These are phyloP conservation scores for Cupressus sempervirens DNA, from an alignment of 75 land plant genomes.

Conservation along the genomic window DNA sequence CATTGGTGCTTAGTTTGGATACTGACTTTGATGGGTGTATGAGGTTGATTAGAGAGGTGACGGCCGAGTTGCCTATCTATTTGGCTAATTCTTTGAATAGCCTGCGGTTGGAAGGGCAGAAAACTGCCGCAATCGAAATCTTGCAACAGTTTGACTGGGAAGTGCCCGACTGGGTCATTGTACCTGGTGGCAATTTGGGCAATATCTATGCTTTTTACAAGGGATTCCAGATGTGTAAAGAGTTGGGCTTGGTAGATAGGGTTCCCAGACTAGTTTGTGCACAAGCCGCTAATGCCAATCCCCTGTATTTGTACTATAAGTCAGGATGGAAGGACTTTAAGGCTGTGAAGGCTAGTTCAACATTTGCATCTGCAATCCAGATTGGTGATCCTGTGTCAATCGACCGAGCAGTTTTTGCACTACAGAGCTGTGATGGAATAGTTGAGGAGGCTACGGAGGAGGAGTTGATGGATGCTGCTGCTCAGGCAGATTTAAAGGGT, in stretches of 20 bases:
- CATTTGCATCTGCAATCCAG: conserved; percentile 91
- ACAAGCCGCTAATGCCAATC: conserved; percentile 92
- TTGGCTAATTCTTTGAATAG: conserved; percentile 81
- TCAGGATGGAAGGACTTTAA: conserved; percentile 75
- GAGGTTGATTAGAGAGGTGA: conserved; percentile 85
- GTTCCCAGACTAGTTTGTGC: conserved; percentile 88
- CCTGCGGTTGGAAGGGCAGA: conserved; percentile 82
- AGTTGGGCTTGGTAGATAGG: conserved; percentile 72
- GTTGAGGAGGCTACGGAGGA: conserved; percentile 97
- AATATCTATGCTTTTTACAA: conserved; percentile 95
- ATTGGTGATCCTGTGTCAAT: conserved; percentile 94
- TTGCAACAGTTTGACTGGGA: conserved; percentile 94
- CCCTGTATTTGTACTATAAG: conserved; percentile 68
- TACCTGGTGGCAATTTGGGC: conserved; percentile 90
- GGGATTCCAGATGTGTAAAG: conserved; percentile 84
- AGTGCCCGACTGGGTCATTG: conserved; percentile 96
- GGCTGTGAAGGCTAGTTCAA: conserved; percentile 56
- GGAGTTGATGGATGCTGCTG: conserved; percentile 84
- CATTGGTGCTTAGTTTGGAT: conserved; percentile 78
- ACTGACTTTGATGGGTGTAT: conserved; percentile 97
- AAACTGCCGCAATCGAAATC: conserved; percentile 91
- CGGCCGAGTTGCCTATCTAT: conserved; percentile 75
- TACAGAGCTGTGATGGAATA: conserved; percentile 63
- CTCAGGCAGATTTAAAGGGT: conserved; percentile 77
- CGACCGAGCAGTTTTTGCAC: conserved; percentile 80